Evolutionary conservation across 192 early-diverging fungal genomes (phyloP).

Genomic region (Umbelopsis isabellina): DNA sequence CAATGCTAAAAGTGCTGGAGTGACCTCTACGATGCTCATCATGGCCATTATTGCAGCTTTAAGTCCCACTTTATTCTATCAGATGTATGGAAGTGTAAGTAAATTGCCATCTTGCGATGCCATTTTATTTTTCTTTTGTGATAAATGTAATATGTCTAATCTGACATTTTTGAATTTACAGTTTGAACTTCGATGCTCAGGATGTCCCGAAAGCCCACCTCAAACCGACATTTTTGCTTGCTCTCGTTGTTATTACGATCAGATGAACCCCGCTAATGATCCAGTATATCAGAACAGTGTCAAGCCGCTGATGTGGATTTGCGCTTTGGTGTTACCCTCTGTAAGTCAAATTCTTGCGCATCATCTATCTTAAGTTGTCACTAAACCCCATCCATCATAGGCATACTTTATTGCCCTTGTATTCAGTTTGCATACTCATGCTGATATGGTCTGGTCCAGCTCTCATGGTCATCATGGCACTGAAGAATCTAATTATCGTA

Average conservation of each 20-base stretch:
- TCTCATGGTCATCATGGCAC: constrained; percentile 41
- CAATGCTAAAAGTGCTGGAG: constrained; percentile 92
- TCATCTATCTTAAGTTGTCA: constrained; percentile 1
- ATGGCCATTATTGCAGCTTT: constrained; percentile 92
- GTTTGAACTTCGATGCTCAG: constrained; percentile 60
- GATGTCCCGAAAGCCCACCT: constrained; percentile 43
- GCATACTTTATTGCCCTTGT: constrained; percentile 89
- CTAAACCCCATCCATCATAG: constrained; percentile 34
- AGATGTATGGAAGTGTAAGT: constrained; percentile 78
- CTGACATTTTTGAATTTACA: constrained; percentile 7
- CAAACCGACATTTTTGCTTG: constrained; percentile 43
- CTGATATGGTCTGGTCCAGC: constrained; percentile 72
- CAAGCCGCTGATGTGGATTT: constrained; percentile 85
- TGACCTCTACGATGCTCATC: constrained; percentile 95
- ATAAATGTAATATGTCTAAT: too few species aligned
- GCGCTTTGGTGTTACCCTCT: constrained; percentile 73
- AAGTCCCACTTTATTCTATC: constrained; percentile 94
- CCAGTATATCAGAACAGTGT: constrained; percentile 80
- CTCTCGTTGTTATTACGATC: constrained; percentile 66
- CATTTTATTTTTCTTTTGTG: too few species aligned
- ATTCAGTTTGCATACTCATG: constrained; percentile 94
- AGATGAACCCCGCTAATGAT: constrained; percentile 71
- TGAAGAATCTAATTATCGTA: constrained; percentile 47
- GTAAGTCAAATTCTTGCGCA: constrained; percentile 29
- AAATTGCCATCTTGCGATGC: not conserved